Conservation (phyloP, 257 asterid genomes). For the Solanum okadae region DNA sequence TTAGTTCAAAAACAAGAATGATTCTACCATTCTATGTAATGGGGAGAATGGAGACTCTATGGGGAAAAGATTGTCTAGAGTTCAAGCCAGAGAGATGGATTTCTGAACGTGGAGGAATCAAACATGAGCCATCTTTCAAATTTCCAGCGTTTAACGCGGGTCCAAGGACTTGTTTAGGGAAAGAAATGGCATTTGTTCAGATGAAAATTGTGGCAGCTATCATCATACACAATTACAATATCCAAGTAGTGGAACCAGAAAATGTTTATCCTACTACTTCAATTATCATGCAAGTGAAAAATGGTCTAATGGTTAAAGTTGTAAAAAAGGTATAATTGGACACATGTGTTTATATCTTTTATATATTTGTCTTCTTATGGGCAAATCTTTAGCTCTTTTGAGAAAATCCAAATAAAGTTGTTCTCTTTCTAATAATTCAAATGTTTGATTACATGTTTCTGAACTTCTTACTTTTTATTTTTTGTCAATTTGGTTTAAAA, state of each 20-base stretch:
- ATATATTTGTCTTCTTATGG: not conserved
- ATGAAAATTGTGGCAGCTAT: not conserved
- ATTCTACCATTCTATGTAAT: not conserved
- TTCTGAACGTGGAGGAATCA: not conserved
- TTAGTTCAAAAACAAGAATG: no score
- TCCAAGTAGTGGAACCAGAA: not conserved
- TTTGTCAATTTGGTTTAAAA: not conserved
- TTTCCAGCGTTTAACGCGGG: not conserved
- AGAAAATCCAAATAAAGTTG: not conserved
- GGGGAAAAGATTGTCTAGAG: not conserved
- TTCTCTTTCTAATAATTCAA: not conserved
- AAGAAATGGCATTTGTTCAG: not conserved
- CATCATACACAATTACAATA: not conserved
- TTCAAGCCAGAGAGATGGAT: conserved; percentile 2
- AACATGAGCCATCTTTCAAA: not conserved
- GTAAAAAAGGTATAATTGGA: not conserved
- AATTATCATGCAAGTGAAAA: not conserved
- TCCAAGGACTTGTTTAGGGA: not conserved
- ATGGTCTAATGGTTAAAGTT: not conserved
- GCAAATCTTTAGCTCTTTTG: not conserved
- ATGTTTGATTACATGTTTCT: not conserved
- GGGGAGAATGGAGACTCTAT: not conserved
- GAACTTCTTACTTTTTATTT: not conserved
- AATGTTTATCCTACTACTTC: not conserved
- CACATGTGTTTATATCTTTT: no score